phyloP scores from a whole-genome alignment of 2,329 filamentous ascomycete species.

The Alternaria hordeiaustralica region DNA sequence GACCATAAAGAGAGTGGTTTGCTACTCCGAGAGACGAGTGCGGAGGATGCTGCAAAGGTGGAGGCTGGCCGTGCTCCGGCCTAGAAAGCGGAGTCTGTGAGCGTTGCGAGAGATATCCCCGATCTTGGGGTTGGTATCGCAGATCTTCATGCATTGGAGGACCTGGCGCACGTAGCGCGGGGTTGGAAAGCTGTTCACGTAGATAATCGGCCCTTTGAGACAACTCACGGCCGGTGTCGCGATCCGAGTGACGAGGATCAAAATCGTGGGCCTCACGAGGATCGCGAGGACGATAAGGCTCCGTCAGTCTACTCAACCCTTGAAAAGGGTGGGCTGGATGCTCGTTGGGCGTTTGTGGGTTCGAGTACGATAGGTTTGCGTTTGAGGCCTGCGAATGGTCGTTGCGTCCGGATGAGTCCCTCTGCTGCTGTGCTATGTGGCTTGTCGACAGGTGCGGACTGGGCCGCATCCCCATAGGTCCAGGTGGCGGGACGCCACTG shows the following conservation, averaged over 20 bases:
- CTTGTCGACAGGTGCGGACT: constrained; percentile 44
- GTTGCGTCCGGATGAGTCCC: constrained; percentile 38
- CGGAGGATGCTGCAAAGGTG: constrained; percentile 41
- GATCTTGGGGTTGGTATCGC: constrained; percentile 40
- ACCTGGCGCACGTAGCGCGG: constrained; percentile 25
- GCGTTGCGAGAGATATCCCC: constrained; percentile 35
- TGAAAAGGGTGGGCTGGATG: constrained; percentile 34
- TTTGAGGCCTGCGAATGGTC: constrained; percentile 44
- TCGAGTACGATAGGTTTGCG: constrained; percentile 38
- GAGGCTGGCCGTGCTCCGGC: constrained; percentile 35
- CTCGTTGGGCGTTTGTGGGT: constrained; percentile 42
- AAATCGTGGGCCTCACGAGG: constrained; percentile 39
- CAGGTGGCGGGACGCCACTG: constrained; percentile 32
- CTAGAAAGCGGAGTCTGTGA: constrained; percentile 45
- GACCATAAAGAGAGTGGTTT: constrained; percentile 33
- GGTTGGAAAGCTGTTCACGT: constrained; percentile 39
- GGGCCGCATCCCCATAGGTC: constrained; percentile 46
- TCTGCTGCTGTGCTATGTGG: constrained; percentile 36
- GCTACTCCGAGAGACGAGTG: constrained; percentile 39
- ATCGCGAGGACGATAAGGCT: constrained; percentile 39
- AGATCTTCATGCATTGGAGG: constrained; percentile 35
- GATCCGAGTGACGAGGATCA: constrained; percentile 39
- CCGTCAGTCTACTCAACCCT: constrained; percentile 28
- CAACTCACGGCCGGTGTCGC: constrained; percentile 43
- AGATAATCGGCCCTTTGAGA: constrained; percentile 39